phyloP scores from a whole-genome alignment of 306 rosid genomes.

The Prunus mume region DNA sequence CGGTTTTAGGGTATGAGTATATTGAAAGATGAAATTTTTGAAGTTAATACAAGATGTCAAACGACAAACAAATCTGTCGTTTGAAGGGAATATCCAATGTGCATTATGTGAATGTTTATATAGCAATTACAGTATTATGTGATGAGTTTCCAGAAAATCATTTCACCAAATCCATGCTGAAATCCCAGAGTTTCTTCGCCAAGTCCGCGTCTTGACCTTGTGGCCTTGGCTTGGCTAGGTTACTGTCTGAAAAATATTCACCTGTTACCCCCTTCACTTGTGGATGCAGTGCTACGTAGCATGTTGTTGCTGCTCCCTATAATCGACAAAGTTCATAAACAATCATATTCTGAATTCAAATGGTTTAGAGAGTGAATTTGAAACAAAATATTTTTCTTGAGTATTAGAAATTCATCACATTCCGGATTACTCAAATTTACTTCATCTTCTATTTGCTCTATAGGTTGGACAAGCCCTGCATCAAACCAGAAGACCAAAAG shows the following conservation, averaged over 20 bases:
- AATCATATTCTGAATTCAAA: background rate
- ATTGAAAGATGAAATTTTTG: no score
- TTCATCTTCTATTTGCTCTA: background rate
- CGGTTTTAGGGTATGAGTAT: no score
- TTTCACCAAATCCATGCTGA: slow-evolving; percentile 41
- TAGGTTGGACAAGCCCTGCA: slow-evolving; percentile 42
- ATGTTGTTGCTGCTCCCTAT: slow-evolving; percentile 89
- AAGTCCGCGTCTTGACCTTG: slow-evolving; percentile 46
- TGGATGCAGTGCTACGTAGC: slow-evolving; percentile 76
- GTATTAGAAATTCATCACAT: background rate
- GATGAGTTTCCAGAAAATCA: background rate
- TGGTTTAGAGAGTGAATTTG: background rate
- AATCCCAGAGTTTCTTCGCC: slow-evolving; percentile 82
- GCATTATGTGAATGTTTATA: no score
- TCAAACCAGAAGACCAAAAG: slow-evolving; percentile 9
- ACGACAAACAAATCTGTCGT: no score
- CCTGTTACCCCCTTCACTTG: slow-evolving; percentile 62
- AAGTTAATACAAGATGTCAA: no score
- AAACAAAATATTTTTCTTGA: background rate
- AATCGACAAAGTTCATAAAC: slow-evolving; percentile 15
- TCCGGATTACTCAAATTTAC: background rate
- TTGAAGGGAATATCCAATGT: no score
- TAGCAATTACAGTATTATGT: no score
- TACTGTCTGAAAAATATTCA: slow-evolving; percentile 55
- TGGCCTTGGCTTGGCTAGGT: slow-evolving; percentile 41